Conservation (phyloP, 306 rosid genomes). For the Bauhinia variegata region DNA sequence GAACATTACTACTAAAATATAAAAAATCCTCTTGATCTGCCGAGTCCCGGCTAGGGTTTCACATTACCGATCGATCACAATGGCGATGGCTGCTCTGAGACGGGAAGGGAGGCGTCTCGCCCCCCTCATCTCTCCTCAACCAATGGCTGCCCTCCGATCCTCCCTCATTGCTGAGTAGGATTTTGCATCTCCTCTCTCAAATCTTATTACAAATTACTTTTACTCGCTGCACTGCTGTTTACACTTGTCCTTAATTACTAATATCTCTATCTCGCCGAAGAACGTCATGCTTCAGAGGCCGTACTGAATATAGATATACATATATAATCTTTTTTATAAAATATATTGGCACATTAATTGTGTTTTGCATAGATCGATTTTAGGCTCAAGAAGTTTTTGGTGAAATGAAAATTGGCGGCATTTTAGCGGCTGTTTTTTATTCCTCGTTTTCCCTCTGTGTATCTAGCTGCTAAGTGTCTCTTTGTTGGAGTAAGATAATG, state of each 20-base stretch:
- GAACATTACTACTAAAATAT: too few species aligned
- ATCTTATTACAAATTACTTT: not conserved
- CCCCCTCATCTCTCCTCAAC: conserved; percentile 61
- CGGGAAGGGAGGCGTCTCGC: conserved; percentile 90
- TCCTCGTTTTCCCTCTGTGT: too few species aligned
- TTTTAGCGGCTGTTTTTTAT: not conserved
- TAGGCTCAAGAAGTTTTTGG: not conserved
- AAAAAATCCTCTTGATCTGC: not conserved
- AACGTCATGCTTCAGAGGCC: too few species aligned
- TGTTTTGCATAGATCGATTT: not conserved
- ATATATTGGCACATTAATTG: not conserved
- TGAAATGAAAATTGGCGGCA: not conserved
- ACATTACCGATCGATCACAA: conserved; percentile 37
- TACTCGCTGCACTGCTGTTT: not conserved
- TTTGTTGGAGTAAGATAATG: too few species aligned
- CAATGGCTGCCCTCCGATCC: conserved; percentile 54
- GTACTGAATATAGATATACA: too few species aligned
- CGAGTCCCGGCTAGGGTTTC: conserved; percentile 51
- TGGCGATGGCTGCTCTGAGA: conserved; percentile 94
- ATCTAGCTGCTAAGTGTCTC: too few species aligned
- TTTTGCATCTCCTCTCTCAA: not conserved
- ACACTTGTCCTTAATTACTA: too few species aligned
- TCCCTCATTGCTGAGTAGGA: conserved; percentile 51
- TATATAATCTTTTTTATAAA: too few species aligned
- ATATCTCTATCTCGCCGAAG: too few species aligned